Evolutionary conservation across 257 asterid genomes (phyloP), one percentile per base, ranked within the genome.

Genomic region (Jacaranda copaia): DNA sequence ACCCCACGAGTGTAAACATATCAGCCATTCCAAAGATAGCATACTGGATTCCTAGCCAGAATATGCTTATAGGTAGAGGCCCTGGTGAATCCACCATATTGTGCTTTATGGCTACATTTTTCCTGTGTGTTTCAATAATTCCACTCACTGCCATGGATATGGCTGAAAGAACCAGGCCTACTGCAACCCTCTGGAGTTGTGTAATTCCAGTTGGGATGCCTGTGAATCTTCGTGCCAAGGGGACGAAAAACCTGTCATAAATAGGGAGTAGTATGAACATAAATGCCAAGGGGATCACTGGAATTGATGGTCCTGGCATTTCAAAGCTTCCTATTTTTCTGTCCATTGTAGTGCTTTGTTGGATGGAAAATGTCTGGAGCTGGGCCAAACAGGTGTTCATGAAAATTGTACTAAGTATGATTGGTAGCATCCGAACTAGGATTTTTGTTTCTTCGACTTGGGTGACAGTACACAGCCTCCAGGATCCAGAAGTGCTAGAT

Each of bases 321-420:
- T 85, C 59, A 40, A 90, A 87, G 8, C 55, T 72, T 77, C 86
- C 76, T 18, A 90, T 59, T 19, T 61, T 85, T 85, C 90, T 84
- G 78, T 88, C 85, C 96, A 90, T 79, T 55, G 91, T 90, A 5
- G 74, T 82, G 80, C 91, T 82, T 75, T 90, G 96, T 80, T 90
- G 91, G 81, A 90, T 78, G 35, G 90, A 72, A 73, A 90, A 88
- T 11, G 96, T 90, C 73, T 85, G 96, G 59, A 85, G 90, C 69
- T 90, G 96, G 74, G 96, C 93, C 63, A 90, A 66, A 78, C 91
- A 88, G 0, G 96, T 88, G 85, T 90, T 90, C 93, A 88, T 90
- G 87, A 90, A 87, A 46, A 90, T 80, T 2, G 96, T 90, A 80
- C 89, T 90, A 64, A 85, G 56, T 61, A 90, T 85, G 55, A 90